Percentiles rank a stretch among this genome's conserved stretches.
Conservation (phyloP, 495 filamentous ascomycete genomes). For the Aspergillus kassunensis region DNA sequence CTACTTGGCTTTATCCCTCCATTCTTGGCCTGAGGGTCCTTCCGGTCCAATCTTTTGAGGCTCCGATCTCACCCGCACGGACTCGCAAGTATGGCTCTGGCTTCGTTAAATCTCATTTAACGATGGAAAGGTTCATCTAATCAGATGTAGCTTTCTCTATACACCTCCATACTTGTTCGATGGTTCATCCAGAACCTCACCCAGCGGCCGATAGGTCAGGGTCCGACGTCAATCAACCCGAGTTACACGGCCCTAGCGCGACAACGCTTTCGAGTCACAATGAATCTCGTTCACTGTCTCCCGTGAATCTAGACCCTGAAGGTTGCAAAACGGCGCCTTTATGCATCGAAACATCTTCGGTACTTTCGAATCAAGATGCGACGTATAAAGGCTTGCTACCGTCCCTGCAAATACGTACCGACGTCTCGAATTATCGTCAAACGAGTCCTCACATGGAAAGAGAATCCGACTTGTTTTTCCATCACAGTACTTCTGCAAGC, state of each 20-base stretch:
- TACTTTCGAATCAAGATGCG: slow-evolving; percentile 11
- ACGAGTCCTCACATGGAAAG: slow-evolving; percentile 28
- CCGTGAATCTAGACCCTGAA: slow-evolving; percentile 14
- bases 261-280: slow-evolving; percentile 20
- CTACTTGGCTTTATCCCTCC: neutral
- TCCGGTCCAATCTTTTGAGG: slow-evolving; percentile 9
- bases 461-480: slow-evolving; percentile 31
- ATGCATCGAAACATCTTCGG: slow-evolving; percentile 3
- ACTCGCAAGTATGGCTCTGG: slow-evolving; percentile 1
- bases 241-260: slow-evolving; percentile 20
- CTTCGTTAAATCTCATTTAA: slow-evolving; percentile 3
- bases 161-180: slow-evolving; percentile 18
- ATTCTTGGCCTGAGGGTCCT: slow-evolving; percentile 3
- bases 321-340: slow-evolving; percentile 6
- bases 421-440: slow-evolving; percentile 26
- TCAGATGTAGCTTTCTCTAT: neutral
- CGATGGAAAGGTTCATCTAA: slow-evolving; percentile 7
- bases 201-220: slow-evolving; percentile 27
- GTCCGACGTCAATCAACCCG: slow-evolving; percentile 11
- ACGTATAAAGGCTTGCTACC: slow-evolving; percentile 21
- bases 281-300: slow-evolving; percentile 13
- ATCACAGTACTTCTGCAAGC: slow-evolving; percentile 41
- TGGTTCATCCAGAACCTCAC: slow-evolving; percentile 21
- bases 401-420: slow-evolving; percentile 42
- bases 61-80: slow-evolving; percentile 20